phyloP scores from a whole-genome alignment of 2,329 filamentous ascomycete genomes.

The Penicillium sp. region DNA sequence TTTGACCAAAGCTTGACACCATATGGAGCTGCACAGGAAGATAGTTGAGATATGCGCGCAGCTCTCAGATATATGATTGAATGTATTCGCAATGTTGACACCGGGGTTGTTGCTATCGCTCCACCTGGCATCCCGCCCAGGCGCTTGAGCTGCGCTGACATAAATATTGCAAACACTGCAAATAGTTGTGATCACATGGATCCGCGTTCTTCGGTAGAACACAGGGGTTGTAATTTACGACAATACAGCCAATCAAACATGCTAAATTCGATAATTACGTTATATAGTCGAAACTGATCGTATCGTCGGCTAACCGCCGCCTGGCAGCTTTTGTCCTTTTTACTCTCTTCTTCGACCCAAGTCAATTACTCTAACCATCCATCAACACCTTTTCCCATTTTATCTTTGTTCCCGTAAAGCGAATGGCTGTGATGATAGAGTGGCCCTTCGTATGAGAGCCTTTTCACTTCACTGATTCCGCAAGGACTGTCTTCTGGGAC shows the following conservation, averaged over 20 bases:
- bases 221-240: slow-evolving; percentile 13
- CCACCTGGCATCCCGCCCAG: slow-evolving; percentile 32
- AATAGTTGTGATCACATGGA: slow-evolving; percentile 27
- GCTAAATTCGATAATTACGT: not conserved
- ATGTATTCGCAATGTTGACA: slow-evolving; percentile 16
- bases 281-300: not conserved
- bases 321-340: slow-evolving; percentile 25
- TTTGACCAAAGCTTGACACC: slow-evolving; percentile 22
- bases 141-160: slow-evolving; percentile 24
- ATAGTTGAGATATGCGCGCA: not conserved
- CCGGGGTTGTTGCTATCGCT: slow-evolving; percentile 17
- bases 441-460: slow-evolving; percentile 39
- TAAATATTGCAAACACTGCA: slow-evolving; percentile 22
- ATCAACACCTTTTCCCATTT: slow-evolving; percentile 20
- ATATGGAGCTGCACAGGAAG: slow-evolving; percentile 8
- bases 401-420: slow-evolving; percentile 39
- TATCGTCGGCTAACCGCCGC: slow-evolving; percentile 19
- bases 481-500: slow-evolving; percentile 22
- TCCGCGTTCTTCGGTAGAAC: not conserved
- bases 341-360: slow-evolving; percentile 24
- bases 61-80: slow-evolving; percentile 1
- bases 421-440: slow-evolving; percentile 36
- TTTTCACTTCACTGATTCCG: slow-evolving; percentile 26
- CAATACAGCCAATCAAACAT: not conserved
- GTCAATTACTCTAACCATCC: slow-evolving; percentile 11